phyloP scores from a whole-genome alignment of 176 grass and related monocot genomes.

The Dendrocalamus sinicus region DNA sequence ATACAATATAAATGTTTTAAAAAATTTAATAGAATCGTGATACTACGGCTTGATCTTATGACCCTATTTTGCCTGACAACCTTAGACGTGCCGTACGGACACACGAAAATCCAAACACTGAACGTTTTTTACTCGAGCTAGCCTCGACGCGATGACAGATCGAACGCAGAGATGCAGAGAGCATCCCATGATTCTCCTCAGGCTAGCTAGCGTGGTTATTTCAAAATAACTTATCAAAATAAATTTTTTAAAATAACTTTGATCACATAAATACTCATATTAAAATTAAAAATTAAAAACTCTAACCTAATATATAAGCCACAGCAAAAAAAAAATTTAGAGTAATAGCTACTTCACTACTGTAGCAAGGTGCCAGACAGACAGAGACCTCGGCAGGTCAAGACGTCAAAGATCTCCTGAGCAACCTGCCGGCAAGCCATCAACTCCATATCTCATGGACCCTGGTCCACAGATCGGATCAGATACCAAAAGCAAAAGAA shows the following conservation, averaged over 20 bases:
- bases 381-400: background rate
- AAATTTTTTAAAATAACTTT: rapidly evolving
- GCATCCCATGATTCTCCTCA: constrained; percentile 15
- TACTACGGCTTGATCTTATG: too few species aligned
- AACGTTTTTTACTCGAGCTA: background rate
- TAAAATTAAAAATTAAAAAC: too few species aligned
- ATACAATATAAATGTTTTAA: too few species aligned
- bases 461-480: background rate
- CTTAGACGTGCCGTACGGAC: background rate
- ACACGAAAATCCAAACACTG: background rate
- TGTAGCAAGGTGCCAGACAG: background rate
- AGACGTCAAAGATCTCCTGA: constrained; percentile 35
- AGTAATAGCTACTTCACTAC: background rate
- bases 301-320: too few species aligned
- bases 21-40: too few species aligned
- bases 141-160: background rate
- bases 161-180: background rate
- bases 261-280: rapidly evolving
- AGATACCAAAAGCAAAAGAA: background rate
- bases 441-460: constrained; percentile 26
- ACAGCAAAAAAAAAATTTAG: rapidly evolving
- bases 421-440: background rate
- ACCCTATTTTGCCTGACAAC: too few species aligned
- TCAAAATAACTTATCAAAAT: rapidly evolving
- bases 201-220: background rate